Base-by-base conservation (phyloP, 192 early-diverging fungal species). In the Backusella sp. region DNA sequence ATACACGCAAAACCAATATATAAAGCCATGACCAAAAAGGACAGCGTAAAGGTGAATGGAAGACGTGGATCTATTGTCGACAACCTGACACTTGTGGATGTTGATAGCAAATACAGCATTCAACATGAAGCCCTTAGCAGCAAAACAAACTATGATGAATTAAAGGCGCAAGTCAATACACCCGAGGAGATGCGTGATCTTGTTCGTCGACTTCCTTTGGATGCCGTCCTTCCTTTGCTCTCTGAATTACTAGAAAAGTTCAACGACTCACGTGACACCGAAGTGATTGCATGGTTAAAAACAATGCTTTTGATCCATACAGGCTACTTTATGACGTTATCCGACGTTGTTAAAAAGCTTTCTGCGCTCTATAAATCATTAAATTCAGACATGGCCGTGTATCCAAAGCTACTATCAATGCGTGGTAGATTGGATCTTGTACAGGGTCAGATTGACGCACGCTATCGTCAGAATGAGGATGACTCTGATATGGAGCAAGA, bases 251-350 rank as follows among this genome's bases (percentile, higher is more conserved):
- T 89, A 41, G 68, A 72, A 49, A 83, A 78, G 66, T 89, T 87
- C 77, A 82, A 89, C 30, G 73, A 77, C 19, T 84, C 77, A 65
- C 76, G 83, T 72, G 86, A 75, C 62, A 74, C 77, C 42, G 76
- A 73, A 49, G 41, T 89, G 28, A 59, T 83, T 28, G 74, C 80
- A 71, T 89, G 88, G 88, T 84, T 89, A 68, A 86, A 86, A 46
- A 80, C 83, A 34, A 80, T 86, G 4, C 52, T 87, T 30, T 41
- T 82, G 32, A 77, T 85, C 35, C 88, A 89, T 30, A 85, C 81
- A 15, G 79, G 84, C 32, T 87, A 89, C 70, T 73, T 89, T 74
- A 87, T 89, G 88, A 86, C 86, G 1, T 83, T 87, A 1, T 83
- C 86, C 6, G 83, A 87, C 28, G 30, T 87, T 44, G 79, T 86